These are phyloP conservation scores for Isabelozyma gotoi DNA, from an alignment of 805 yeast species.

Conservation along the genomic window DNA sequence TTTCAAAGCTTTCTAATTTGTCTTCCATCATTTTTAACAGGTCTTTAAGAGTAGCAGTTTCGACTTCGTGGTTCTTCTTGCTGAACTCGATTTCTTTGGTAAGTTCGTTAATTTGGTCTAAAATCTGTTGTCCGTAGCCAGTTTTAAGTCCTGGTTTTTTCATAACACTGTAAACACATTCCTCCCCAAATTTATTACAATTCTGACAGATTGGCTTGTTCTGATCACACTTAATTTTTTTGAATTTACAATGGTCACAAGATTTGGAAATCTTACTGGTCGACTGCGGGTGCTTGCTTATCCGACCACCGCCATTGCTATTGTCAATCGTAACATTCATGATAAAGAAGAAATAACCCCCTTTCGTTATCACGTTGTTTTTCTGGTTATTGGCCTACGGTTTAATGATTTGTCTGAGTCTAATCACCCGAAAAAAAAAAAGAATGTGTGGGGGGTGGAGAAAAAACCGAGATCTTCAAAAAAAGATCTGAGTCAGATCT, in stretches of 20 bases:
- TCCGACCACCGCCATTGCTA: slow-evolving; percentile 1
- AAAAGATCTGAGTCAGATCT: not conserved
- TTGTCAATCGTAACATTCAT: not conserved
- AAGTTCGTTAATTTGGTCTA: slow-evolving; percentile 9
- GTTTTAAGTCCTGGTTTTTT: slow-evolving; percentile 16
- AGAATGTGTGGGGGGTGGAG: not conserved
- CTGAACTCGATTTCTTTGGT: slow-evolving; percentile 2
- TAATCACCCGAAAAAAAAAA: not conserved
- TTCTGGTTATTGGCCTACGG: too few relatives aligned
- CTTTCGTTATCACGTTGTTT: too few relatives aligned
- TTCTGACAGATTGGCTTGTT: slow-evolving; percentile 11
- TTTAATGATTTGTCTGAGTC: not conserved
- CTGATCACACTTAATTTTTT: slow-evolving; percentile 15
- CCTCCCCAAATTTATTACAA: slow-evolving; percentile 9
- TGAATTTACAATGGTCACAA: slow-evolving; percentile 14
- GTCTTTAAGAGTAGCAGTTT: slow-evolving; percentile 6
- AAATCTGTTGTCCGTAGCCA: slow-evolving; percentile 17
- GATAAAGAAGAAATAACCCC: not conserved
- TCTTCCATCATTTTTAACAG: slow-evolving; percentile 7
- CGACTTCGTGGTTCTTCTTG: slow-evolving; percentile 6
- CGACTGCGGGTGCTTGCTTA: not conserved
- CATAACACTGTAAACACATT: slow-evolving; percentile 13
- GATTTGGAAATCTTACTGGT: slow-evolving; percentile 10
- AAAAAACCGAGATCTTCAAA: not conserved
- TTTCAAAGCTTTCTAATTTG: slow-evolving; percentile 7